Evolutionary conservation across 1,284 basidiomycete species (phyloP).

Genomic region (Papiliotrema laurentii): DNA sequence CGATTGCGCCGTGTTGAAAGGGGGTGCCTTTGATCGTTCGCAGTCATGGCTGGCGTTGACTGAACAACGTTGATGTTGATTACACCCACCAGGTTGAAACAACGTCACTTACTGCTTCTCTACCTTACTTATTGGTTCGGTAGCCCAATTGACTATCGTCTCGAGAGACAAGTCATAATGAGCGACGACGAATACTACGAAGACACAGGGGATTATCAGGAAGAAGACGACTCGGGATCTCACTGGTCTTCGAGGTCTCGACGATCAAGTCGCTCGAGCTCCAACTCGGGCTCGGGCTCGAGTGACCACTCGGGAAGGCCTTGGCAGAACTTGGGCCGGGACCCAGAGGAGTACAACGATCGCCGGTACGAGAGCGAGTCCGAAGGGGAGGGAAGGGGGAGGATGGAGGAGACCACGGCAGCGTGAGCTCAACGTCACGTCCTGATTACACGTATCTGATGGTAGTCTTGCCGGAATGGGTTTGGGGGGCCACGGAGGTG

Average conservation of each 20-base stretch:
- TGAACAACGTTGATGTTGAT: no score
- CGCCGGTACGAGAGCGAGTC: background rate
- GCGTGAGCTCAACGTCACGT: background rate
- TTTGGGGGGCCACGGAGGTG: background rate
- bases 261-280: background rate
- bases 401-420: background rate
- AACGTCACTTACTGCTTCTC: no score
- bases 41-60: no score
- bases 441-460: background rate
- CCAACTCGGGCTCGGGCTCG: no score
- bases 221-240: background rate
- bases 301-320: background rate
- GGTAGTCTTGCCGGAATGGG: background rate
- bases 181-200: background rate
- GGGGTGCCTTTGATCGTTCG: no score
- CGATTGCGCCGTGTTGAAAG: no score
- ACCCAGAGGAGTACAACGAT: background rate
- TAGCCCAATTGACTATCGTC: no score
- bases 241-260: background rate
- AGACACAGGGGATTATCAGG: background rate
- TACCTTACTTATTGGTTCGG: no score
- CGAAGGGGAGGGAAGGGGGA: background rate
- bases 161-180: no score
- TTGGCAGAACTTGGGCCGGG: background rate
- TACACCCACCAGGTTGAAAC: no score